A percentile compares a stretch with the other conserved stretches of the same genome.
Evolutionary conservation across 139 green algal genomes (phyloP).

Genomic region (Micractinium conductrix): DNA sequence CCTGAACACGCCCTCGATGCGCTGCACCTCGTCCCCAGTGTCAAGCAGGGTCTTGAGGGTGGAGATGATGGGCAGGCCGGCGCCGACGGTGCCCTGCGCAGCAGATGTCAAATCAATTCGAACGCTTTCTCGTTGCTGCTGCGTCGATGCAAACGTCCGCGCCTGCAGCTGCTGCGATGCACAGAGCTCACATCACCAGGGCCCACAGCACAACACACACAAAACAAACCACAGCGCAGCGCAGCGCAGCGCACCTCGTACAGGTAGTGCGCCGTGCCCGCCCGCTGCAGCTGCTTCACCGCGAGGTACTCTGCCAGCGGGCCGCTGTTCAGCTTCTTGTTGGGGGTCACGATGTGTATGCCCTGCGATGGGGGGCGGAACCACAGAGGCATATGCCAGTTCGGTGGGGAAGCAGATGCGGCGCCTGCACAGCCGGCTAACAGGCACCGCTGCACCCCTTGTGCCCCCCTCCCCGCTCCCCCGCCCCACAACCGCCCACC

Average conservation of each 20-base stretch:
- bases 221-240: no score
- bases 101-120: neutral
- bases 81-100: slow-evolving; percentile 69
- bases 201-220: no score
- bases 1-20: slow-evolving; percentile 67
- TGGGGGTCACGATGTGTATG: slow-evolving; percentile 92
- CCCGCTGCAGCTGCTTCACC: slow-evolving; percentile 81
- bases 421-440: no score
- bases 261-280: slow-evolving; percentile 94
- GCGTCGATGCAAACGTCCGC: no score
- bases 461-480: neutral
- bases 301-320: slow-evolving; percentile 81
- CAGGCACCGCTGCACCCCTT: neutral
- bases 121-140: no score
- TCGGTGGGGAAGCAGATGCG: no score
- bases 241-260: slow-evolving; percentile 82
- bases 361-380: slow-evolving; percentile 51
- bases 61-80: slow-evolving; percentile 80
- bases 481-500: neutral
- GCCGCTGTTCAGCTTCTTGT: slow-evolving; percentile 95
- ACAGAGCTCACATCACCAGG: neutral
- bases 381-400: no score
- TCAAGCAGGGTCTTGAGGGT: slow-evolving; percentile 72
- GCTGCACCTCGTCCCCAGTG: slow-evolving; percentile 76
- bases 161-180: neutral